Base-by-base conservation (phyloP, 345 rosid species). In the Lepidium sativum region DNA sequence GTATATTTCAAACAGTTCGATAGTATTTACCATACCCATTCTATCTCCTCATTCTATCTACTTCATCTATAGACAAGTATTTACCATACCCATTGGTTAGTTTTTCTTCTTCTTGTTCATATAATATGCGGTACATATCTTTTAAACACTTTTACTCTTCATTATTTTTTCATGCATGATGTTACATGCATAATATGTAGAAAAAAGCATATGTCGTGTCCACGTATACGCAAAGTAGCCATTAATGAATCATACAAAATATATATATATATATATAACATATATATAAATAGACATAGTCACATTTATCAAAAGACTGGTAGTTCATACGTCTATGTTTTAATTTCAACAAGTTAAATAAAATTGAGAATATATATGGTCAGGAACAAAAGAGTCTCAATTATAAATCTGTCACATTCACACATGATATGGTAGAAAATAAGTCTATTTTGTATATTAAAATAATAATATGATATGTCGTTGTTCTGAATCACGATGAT, bases 401-500 rank as follows among this genome's bases (percentile, higher is more conserved):
- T 62, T 32, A 25, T 41, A 44, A 60, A 70, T 35, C 63, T 9
- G 65, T 71, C 69, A 55, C 44, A 44, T 6, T 62, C 56, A 37
- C 35, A 37, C 69, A 55, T 71, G 75, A 70, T 31, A 38, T 71
- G 59, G 47, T 48, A 47, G 53, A 61, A 25, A 62, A 70, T 25
- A 43, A 43, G n/a, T 43, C 55, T 53, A 2, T 50, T 20, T 40
- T 70, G 3, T 38, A 14, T 63, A 54, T 38, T 23, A 37, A 69
- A 57, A 42, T 10, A 42, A n/a, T n/a, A n/a, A 14, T 55, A 63
- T 63, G 70, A 55, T 18, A 71, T 23, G 75, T 71, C 75, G 5
- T 55, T 63, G 70, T 71, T 47, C 21, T 71, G n/a, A 38, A 55
- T 71, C 75, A 55, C 70, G 64, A 12, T 63, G 58, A 63, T 53